A percentile compares a stretch with the other conserved stretches of the same genome.
Evolutionary conservation across 1,284 basidiomycete genomes (phyloP).

Genomic region (Ceratobasidium theobromae): DNA sequence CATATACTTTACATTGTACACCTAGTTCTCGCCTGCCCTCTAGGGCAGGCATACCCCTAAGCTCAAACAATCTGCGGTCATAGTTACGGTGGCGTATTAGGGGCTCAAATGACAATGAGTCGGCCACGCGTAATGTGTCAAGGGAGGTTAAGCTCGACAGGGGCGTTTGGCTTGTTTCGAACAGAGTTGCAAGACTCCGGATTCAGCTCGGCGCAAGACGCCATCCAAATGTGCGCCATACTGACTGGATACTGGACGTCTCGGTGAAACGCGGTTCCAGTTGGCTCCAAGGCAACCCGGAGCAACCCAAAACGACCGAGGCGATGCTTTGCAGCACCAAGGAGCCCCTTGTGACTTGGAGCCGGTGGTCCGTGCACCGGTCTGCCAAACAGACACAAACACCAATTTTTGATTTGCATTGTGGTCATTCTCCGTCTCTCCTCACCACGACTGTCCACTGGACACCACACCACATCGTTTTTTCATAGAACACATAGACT

Average conservation of each 20-base stretch:
- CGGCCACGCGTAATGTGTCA: neutral
- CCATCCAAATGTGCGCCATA: too few relatives aligned
- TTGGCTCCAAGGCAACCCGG: neutral
- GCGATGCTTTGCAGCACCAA: neutral
- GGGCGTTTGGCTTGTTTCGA: too few relatives aligned
- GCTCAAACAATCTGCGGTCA: too few relatives aligned
- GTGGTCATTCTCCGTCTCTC: neutral
- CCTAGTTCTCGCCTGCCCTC: too few relatives aligned
- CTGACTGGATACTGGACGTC: too few relatives aligned
- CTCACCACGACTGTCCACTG: conserved; percentile 32
- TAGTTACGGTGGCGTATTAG: too few relatives aligned
- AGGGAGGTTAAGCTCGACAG: too few relatives aligned
- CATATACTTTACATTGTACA: too few relatives aligned
- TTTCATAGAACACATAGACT: conserved; percentile 26
- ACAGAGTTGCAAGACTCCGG: too few relatives aligned
- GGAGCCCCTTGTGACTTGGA: neutral
- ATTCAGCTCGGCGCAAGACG: too few relatives aligned
- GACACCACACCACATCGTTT: neutral
- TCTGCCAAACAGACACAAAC: conserved; percentile 16
- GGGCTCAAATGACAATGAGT: neutral
- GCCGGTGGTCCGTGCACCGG: neutral
- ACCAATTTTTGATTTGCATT: conserved; percentile 30
- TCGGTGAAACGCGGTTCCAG: too few relatives aligned
- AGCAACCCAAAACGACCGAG: neutral
- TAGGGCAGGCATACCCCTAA: too few relatives aligned